Evolutionary conservation across 2,329 filamentous ascomycete genomes (phyloP).

Genomic region (Epichloe coenophiala): DNA sequence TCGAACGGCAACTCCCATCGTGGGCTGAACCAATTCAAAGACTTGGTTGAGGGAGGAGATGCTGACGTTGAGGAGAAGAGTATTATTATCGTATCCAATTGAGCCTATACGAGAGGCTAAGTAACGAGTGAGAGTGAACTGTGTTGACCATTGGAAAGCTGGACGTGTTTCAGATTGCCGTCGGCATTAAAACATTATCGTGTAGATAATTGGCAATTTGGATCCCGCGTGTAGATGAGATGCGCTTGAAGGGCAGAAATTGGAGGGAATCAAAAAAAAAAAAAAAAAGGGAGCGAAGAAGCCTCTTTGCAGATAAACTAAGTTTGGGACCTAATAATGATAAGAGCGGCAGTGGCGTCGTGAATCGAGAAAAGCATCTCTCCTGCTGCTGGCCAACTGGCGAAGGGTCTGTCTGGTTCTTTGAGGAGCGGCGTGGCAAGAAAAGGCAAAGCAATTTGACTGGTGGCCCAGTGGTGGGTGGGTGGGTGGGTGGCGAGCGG

Average conservation of each 20-base stretch:
- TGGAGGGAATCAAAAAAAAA: no score
- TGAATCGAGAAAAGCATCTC: no score
- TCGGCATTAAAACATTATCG: neutral
- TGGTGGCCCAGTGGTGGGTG: no score
- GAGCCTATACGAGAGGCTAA: neutral
- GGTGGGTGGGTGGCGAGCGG: no score
- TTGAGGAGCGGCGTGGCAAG: no score
- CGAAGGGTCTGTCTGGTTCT: no score
- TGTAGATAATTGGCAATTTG: neutral
- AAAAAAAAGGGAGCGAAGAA: no score
- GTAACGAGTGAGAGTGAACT: neutral
- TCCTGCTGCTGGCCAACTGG: no score
- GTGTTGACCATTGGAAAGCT: neutral
- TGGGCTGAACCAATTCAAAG: neutral
- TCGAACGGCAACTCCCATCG: constrained; percentile 5
- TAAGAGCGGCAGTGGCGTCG: no score
- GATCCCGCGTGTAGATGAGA: neutral
- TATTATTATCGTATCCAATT: neutral
- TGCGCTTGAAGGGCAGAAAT: neutral
- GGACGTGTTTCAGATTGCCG: neutral
- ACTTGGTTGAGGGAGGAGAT: neutral
- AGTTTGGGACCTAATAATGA: no score
- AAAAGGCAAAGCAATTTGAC: no score
- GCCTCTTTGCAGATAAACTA: no score
- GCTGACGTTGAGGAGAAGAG: neutral